Percentiles rank a stretch among this genome's conserved stretches.
phyloP scores from a whole-genome alignment of 139 green algal genomes.

The Haematococcus lacustris region DNA sequence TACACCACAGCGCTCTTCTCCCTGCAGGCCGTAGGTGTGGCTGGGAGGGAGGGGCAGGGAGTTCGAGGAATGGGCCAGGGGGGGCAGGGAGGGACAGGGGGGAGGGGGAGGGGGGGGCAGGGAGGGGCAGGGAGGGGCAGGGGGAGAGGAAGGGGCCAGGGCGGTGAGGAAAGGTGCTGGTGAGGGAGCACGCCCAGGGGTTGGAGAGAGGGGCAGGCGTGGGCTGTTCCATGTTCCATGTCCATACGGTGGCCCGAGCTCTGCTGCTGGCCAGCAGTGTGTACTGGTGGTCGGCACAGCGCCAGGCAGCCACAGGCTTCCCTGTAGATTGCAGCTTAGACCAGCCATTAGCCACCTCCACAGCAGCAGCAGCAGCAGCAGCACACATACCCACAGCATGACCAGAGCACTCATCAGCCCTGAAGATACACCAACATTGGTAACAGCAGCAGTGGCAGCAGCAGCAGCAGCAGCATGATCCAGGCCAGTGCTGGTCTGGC shows the following conservation, averaged over 20 bases:
- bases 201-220: background rate
- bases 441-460: background rate
- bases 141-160: background rate
- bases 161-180: background rate
- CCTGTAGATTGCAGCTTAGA: too few species aligned
- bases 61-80: background rate
- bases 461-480: background rate
- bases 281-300: too few species aligned
- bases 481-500: too few species aligned
- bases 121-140: too few species aligned
- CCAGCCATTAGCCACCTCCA: too few species aligned
- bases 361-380: too few species aligned
- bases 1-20: slow-evolving; percentile 22
- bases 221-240: background rate
- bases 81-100: background rate
- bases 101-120: background rate
- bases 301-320: too few species aligned
- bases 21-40: slow-evolving; percentile 30
- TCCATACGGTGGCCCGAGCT: background rate
- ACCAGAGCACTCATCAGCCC: background rate
- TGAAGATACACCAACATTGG: background rate
- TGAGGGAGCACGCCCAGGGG: background rate
- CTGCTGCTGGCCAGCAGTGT: too few species aligned
- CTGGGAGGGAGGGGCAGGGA: background rate
- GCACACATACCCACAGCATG: background rate